Evolutionary conservation across 2,329 filamentous ascomycete genomes (phyloP).

Genomic region (Beauveria sp.): DNA sequence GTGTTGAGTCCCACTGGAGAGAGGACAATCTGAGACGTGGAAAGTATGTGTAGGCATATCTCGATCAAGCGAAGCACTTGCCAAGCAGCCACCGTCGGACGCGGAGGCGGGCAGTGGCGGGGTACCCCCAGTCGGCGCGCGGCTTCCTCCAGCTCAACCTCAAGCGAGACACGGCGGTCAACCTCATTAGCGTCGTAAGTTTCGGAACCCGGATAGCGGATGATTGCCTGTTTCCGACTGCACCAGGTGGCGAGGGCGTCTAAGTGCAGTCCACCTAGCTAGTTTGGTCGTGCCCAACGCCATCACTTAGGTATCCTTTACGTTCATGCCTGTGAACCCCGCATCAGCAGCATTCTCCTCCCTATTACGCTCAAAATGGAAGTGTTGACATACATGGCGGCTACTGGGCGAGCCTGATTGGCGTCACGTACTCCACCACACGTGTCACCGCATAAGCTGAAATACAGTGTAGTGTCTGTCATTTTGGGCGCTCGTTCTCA

Average conservation of each 20-base stretch:
- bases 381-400: background rate
- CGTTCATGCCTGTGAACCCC: background rate
- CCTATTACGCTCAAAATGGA: background rate
- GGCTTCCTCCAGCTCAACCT: too few species aligned
- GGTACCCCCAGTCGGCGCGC: too few species aligned
- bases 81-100: too few species aligned
- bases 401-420: background rate
- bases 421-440: background rate
- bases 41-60: too few species aligned
- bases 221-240: background rate
- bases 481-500: background rate
- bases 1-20: too few species aligned
- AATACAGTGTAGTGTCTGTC: background rate
- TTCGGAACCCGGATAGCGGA: too few species aligned
- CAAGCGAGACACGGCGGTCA: too few species aligned
- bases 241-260: background rate
- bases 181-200: too few species aligned
- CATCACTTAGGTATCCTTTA: background rate
- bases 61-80: too few species aligned
- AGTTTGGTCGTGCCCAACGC: background rate
- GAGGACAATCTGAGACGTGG: too few species aligned
- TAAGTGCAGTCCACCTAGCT: background rate
- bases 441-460: background rate
- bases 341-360: background rate
- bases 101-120: too few species aligned